Evolutionary conservation across 2,329 filamentous ascomycete species (phyloP).

Genomic region (Alternaria solani): DNA sequence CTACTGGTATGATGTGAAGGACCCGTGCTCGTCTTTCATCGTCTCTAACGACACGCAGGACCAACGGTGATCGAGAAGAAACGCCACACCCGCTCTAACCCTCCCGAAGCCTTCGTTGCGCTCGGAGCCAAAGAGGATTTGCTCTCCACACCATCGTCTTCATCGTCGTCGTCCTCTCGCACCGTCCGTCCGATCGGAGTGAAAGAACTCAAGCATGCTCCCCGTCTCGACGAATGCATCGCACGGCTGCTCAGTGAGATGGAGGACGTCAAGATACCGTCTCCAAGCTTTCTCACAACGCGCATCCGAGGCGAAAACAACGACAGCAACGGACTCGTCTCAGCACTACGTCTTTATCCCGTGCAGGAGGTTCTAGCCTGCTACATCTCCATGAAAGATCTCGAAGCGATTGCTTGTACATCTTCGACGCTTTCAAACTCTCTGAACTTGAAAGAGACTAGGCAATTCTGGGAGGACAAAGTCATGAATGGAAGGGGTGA

Average conservation of each 20-base stretch:
- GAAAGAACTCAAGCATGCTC: background rate
- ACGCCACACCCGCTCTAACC: background rate
- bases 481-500: background rate
- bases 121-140: background rate
- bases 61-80: background rate
- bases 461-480: background rate
- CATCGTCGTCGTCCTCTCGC: background rate
- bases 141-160: background rate
- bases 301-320: background rate
- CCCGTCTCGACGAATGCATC: background rate
- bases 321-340: background rate
- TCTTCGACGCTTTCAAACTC: background rate
- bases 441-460: background rate
- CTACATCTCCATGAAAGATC: background rate
- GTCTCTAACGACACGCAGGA: background rate
- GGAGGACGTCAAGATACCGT: background rate
- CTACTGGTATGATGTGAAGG: background rate
- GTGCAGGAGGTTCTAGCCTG: background rate
- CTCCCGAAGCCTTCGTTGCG: background rate
- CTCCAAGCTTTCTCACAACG: background rate
- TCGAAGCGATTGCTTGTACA: background rate
- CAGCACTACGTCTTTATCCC: background rate
- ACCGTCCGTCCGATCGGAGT: background rate
- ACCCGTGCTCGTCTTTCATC: background rate
- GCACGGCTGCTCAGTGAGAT: background rate